Percentiles rank a stretch among this genome's conserved stretches.
Conservation (phyloP, 192 early-diverging fungal species). For the Coemansia sp. region DNA sequence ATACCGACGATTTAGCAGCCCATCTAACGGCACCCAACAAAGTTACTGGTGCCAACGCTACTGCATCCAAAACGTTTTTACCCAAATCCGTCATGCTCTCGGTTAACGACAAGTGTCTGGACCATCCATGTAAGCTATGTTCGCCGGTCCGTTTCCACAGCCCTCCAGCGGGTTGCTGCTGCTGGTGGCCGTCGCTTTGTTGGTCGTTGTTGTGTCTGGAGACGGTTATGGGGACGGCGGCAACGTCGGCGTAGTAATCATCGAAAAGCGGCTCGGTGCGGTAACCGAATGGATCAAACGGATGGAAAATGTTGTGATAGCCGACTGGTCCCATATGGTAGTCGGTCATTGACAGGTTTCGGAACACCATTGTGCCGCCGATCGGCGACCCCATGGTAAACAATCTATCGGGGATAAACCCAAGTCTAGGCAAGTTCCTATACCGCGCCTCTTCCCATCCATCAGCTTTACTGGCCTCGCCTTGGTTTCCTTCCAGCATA, state of each 20-base stretch:
- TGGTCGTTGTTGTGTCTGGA: not conserved
- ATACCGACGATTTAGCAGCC: constrained; percentile 23
- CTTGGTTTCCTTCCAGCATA: not conserved
- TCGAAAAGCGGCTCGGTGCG: constrained; percentile 67
- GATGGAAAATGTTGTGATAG: constrained; percentile 74
- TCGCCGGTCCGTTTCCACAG: not conserved
- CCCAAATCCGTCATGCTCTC: constrained; percentile 31
- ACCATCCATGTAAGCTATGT: not conserved
- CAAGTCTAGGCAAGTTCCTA: constrained; percentile 15
- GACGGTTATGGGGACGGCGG: constrained; percentile 48
- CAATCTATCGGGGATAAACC: constrained; percentile 32
- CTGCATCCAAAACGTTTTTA: constrained; percentile 28
- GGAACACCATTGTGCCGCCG: constrained; percentile 66
- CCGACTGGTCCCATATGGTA: constrained; percentile 59
- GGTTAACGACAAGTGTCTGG: constrained; percentile 11
- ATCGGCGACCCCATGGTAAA: constrained; percentile 39
- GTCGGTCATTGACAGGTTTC: constrained; percentile 56
- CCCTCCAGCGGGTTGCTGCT: not conserved
- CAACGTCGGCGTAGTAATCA: constrained; percentile 51
- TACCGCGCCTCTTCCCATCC: constrained; percentile 20
- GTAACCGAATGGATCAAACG: constrained; percentile 74
- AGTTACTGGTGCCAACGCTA: constrained; percentile 23
- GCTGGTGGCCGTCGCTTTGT: not conserved
- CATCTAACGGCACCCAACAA: constrained; percentile 23
- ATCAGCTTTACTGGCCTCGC: not conserved